phyloP scores from a whole-genome alignment of 2,329 filamentous ascomycete species.

The Aspergillus pseudoglaucus region DNA sequence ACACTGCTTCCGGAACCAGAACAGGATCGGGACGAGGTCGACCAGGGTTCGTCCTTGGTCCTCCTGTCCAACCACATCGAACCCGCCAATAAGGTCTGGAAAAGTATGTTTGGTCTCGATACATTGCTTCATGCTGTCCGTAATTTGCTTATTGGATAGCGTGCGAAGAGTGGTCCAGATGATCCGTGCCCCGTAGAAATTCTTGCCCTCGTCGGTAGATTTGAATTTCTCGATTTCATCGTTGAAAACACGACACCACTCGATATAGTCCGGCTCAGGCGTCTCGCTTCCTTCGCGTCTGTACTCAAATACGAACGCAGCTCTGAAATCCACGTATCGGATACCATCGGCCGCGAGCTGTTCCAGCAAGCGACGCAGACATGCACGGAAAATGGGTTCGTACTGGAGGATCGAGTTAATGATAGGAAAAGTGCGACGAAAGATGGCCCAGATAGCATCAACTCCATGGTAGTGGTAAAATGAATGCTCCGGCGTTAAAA shows the following conservation, averaged over 20 bases:
- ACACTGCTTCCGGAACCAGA: slow-evolving; percentile 90
- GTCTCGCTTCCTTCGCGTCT: slow-evolving; percentile 57
- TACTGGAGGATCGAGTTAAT: slow-evolving; percentile 74
- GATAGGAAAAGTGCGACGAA: slow-evolving; percentile 66
- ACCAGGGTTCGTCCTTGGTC: slow-evolving; percentile 68
- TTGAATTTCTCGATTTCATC: slow-evolving; percentile 77
- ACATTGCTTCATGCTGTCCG: slow-evolving; percentile 80
- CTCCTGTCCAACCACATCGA: slow-evolving; percentile 86
- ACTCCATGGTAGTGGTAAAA: slow-evolving; percentile 75
- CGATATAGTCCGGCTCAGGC: slow-evolving; percentile 60
- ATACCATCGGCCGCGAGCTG: slow-evolving; percentile 75
- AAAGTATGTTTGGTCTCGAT: slow-evolving; percentile 73
- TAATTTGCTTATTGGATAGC: slow-evolving; percentile 57
- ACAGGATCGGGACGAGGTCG: slow-evolving; percentile 74
- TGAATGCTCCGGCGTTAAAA: slow-evolving; percentile 65
- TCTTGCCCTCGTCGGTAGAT: slow-evolving; percentile 59
- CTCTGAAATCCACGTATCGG: slow-evolving; percentile 74
- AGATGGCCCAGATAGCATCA: slow-evolving; percentile 79
- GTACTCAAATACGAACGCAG: slow-evolving; percentile 67
- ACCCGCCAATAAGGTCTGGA: slow-evolving; percentile 75
- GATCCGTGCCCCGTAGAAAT: slow-evolving; percentile 77
- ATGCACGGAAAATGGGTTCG: slow-evolving; percentile 78
- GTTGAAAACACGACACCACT: slow-evolving; percentile 65
- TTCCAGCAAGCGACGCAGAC: slow-evolving; percentile 64
- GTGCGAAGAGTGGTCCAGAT: slow-evolving; percentile 76